Conservation (phyloP, 192 early-diverging fungal genomes). For the Dissophora ornata region DNA sequence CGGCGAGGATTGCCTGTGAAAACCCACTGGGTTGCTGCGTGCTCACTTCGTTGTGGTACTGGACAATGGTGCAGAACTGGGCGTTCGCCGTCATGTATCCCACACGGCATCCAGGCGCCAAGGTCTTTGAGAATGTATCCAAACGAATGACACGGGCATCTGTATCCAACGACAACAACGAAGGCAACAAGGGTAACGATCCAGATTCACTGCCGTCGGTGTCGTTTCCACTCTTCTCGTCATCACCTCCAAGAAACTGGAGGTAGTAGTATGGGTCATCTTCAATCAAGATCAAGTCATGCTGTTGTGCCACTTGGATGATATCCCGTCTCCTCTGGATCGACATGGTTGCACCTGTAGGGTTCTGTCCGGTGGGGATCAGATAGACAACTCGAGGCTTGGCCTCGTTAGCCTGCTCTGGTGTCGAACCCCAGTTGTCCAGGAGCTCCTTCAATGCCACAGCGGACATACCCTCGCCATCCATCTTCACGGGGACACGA, state of each 20-base stretch:
- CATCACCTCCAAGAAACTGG: slow-evolving; percentile 61
- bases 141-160: slow-evolving; percentile 88
- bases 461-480: slow-evolving; percentile 70
- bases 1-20: slow-evolving; percentile 75
- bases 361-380: slow-evolving; percentile 90
- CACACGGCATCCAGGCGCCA: slow-evolving; percentile 81
- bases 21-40: slow-evolving; percentile 83
- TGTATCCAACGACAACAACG: slow-evolving; percentile 82
- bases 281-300: slow-evolving; percentile 84
- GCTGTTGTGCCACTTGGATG: slow-evolving; percentile 75
- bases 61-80: slow-evolving; percentile 77
- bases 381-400: slow-evolving; percentile 70
- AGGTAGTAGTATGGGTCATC: slow-evolving; percentile 96
- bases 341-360: slow-evolving; percentile 85
- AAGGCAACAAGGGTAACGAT: slow-evolving; percentile 60
- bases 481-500: slow-evolving; percentile 64
- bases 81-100: slow-evolving; percentile 73
- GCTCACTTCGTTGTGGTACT: slow-evolving; percentile 81
- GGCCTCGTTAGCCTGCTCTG: slow-evolving; percentile 43
- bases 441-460: slow-evolving; percentile 61
- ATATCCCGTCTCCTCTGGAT: slow-evolving; percentile 76
- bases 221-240: slow-evolving; percentile 9
- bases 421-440: slow-evolving; percentile 51
- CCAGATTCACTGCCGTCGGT: slow-evolving; percentile 5
- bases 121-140: slow-evolving; percentile 89